phyloP scores from a whole-genome alignment of 257 asterid species.

The Nicotiana knightiana region DNA sequence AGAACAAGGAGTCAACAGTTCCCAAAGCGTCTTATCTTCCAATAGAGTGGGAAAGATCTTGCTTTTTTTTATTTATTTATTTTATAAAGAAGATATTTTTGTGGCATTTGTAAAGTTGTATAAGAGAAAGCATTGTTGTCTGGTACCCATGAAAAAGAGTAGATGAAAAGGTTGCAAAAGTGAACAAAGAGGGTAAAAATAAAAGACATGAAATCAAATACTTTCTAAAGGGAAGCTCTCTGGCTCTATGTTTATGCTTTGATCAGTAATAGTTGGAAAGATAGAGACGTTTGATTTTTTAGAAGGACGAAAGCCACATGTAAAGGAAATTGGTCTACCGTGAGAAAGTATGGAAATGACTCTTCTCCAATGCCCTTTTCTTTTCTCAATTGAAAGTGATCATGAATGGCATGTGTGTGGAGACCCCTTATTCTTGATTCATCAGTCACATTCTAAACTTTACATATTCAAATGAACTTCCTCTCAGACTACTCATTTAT shows the following conservation, averaged over 20 bases:
- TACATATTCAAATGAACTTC: constrained; percentile 19
- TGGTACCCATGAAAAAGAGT: constrained; percentile 19
- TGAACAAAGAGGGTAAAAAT: constrained; percentile 33
- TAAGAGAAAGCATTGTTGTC: not conserved
- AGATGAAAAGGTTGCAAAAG: constrained; percentile 36
- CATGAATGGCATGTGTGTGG: constrained; percentile 19
- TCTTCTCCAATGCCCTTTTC: constrained; percentile 8
- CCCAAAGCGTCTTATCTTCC: constrained; percentile 24
- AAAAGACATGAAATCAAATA: constrained; percentile 49
- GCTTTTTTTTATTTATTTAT: not conserved
- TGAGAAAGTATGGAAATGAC: constrained; percentile 5
- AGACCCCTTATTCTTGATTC: not conserved
- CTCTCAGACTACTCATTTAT: too few species aligned
- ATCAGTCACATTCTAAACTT: constrained; percentile 22
- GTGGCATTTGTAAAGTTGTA: not conserved
- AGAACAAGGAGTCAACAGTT: constrained; percentile 18
- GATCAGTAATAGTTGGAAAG: constrained; percentile 2
- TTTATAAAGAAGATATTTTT: not conserved
- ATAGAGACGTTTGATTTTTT: not conserved
- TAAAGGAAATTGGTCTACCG: constrained; percentile 11
- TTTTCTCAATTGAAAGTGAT: constrained; percentile 18
- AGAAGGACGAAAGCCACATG: not conserved
- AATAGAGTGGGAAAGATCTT: constrained; percentile 43
- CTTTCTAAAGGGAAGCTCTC: constrained; percentile 29
- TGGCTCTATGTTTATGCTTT: not conserved